These are phyloP conservation scores for Funneliformis geosporum DNA, from an alignment of 192 early-diverging fungal genomes.

Conservation along the genomic window DNA sequence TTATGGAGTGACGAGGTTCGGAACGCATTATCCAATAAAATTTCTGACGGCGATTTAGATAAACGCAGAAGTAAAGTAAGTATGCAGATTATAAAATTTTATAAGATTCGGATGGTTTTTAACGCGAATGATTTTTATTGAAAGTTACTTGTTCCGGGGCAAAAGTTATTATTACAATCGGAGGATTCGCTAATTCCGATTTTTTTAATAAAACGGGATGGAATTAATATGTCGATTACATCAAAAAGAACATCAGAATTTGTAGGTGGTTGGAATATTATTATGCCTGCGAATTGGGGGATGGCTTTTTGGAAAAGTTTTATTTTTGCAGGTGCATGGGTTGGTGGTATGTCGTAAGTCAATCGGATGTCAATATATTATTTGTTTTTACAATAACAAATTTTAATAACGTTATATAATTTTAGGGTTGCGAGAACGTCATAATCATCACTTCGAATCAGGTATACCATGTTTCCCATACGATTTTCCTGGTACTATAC, in stretches of 20 bases:
- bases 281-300: conserved; percentile 81
- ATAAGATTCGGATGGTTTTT: background rate
- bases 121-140: background rate
- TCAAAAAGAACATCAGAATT: conserved; percentile 43
- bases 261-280: conserved; percentile 76
- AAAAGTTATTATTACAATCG: conserved; percentile 52
- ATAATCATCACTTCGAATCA: conserved; percentile 74
- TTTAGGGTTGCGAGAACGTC: conserved; percentile 59
- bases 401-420: background rate
- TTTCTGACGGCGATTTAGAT: conserved; percentile 60
- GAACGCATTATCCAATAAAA: conserved; percentile 42
- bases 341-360: conserved; percentile 69
- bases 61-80: conserved; percentile 44
- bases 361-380: background rate
- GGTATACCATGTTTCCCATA: conserved; percentile 78
- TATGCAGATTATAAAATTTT: background rate
- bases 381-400: background rate
- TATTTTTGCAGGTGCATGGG: conserved; percentile 83
- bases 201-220: conserved; percentile 77
- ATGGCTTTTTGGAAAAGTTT: conserved; percentile 88
- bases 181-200: conserved; percentile 75
- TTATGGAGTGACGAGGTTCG: conserved; percentile 63
- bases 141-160: conserved; percentile 71
- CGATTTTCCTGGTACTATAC: conserved; percentile 76
- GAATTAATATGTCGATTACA: conserved; percentile 22